Evolutionary conservation across 2,329 filamentous ascomycete species (phyloP), one percentile per base, ranked within the genome.

Genomic region (Trichoderma koningiopsis): DNA sequence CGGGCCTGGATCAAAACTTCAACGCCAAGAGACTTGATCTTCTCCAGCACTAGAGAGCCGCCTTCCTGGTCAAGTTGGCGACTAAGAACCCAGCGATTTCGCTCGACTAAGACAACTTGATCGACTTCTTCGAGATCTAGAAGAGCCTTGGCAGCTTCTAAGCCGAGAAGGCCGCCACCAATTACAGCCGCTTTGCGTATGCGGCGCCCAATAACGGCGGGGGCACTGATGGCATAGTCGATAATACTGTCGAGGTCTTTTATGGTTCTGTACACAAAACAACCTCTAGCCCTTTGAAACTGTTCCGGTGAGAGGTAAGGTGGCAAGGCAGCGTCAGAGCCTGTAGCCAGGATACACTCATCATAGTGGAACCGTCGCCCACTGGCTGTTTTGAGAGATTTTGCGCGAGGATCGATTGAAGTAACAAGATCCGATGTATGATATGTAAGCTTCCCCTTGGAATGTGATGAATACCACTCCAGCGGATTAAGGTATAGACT

Each of bases 221-320:
- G 91, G 66, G 88, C 87, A 13, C 83, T 82, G 0, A 87, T 84
- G 0, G 92, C 88, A 76, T 91, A 97, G 1, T 85, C 82, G 68
- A 97, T 96, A 4, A 97, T 85, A 55, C 85, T 87, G 76, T 94
- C 85, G 43, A 97, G 81, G 77, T 97, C 94, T 2, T 91, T 88
- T 70, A 97, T 94, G 0, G 91, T 96, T 59, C 94, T 87, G 78
- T 97, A 97, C 8, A 97, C 93, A 75, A 97, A 97, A 3, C 96
- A 91, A 1, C 94, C 94, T 29, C 88, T 88, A 13, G 92, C 92
- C 77, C 95, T 89, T 75, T 94, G 84, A 49, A 92, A 92, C 22
- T 43, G 31, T 24, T 56, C 5, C 3, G 11, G 16, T 0, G 92
- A 92, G 0, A 91, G 94, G 70, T 91, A 86, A 1, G 75, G 79